phyloP scores from a whole-genome alignment of 805 yeast genomes.

The Saturnispora galanensis region DNA sequence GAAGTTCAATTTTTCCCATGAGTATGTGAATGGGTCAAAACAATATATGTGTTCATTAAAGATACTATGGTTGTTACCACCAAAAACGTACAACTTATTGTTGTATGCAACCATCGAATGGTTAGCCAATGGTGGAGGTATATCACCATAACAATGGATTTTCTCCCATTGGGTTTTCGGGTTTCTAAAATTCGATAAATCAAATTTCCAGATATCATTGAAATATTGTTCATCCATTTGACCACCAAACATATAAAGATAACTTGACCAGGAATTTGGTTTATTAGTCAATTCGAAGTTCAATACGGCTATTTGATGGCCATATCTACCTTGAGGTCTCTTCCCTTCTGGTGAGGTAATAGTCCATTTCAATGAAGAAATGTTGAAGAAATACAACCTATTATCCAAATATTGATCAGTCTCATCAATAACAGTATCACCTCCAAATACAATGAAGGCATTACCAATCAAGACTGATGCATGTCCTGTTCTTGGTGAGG shows the following conservation, averaged over 20 bases:
- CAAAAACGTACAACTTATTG: constrained; percentile 75
- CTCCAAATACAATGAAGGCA: constrained; percentile 92
- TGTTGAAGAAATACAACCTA: constrained; percentile 77
- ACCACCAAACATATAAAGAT: constrained; percentile 86
- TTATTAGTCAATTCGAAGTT: constrained; percentile 40
- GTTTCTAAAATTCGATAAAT: constrained; percentile 74
- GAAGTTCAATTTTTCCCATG: constrained; percentile 65
- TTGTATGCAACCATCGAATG: constrained; percentile 81
- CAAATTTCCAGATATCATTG: constrained; percentile 79
- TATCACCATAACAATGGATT: constrained; percentile 36
- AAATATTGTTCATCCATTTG: constrained; percentile 75
- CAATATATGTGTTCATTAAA: constrained; percentile 71
- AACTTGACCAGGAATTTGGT: constrained; percentile 31
- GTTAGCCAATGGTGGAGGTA: constrained; percentile 80
- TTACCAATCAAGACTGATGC: constrained; percentile 87
- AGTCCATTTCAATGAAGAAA: constrained; percentile 69
- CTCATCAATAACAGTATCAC: constrained; percentile 77
- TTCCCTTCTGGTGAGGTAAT: constrained; percentile 63
- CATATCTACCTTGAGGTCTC: constrained; percentile 88
- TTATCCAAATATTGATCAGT: constrained; percentile 74
- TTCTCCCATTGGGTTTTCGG: constrained; percentile 80
- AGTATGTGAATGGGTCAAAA: constrained; percentile 57
- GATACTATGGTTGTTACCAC: constrained; percentile 69
- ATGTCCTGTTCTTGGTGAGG: constrained; percentile 96
- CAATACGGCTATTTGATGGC: constrained; percentile 80